Evolutionary conservation across 1,284 basidiomycete species (phyloP).

Genomic region (Schizophyllum commune): DNA sequence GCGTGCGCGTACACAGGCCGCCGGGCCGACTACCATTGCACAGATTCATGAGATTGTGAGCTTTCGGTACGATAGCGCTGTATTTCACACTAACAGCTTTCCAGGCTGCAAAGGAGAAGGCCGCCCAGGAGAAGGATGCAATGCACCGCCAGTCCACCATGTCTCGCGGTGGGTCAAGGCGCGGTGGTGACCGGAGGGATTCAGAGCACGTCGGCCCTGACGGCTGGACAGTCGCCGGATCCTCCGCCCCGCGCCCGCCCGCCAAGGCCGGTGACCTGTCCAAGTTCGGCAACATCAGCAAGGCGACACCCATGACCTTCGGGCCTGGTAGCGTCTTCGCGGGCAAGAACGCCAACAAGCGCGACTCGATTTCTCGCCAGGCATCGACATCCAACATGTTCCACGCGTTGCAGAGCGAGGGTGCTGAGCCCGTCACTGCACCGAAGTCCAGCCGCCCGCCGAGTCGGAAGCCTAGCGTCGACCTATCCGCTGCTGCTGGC

Average conservation of each 20-base stretch:
- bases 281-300: slow-evolving; percentile 81
- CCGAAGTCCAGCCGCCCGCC: slow-evolving; percentile 39
- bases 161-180: slow-evolving; percentile 71
- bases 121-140: slow-evolving; percentile 55
- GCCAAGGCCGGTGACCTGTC: slow-evolving; percentile 83
- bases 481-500: slow-evolving; percentile 22
- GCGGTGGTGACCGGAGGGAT: slow-evolving; percentile 42
- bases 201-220: slow-evolving; percentile 43
- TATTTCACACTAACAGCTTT: slow-evolving; percentile 3
- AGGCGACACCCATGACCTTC: slow-evolving; percentile 55
- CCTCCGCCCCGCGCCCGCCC: slow-evolving; percentile 47
- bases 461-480: slow-evolving; percentile 44
- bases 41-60: slow-evolving; percentile 83
- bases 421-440: slow-evolving; percentile 36
- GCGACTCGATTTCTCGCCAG: slow-evolving; percentile 47
- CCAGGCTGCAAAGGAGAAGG: slow-evolving; percentile 41
- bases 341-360: slow-evolving; percentile 61
- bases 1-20: slow-evolving; percentile 53
- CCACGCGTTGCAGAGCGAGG: slow-evolving; percentile 62
- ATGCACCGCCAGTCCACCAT: slow-evolving; percentile 33
- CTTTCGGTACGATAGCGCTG: slow-evolving; percentile 12
- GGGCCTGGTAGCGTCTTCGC: slow-evolving; percentile 77
- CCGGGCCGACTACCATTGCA: slow-evolving; percentile 85
- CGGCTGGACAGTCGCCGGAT: slow-evolving; percentile 81
- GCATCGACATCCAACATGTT: slow-evolving; percentile 86